These are phyloP conservation scores for Fusarium domesticum DNA, from an alignment of 2,329 filamentous ascomycete species.

Conservation along the genomic window DNA sequence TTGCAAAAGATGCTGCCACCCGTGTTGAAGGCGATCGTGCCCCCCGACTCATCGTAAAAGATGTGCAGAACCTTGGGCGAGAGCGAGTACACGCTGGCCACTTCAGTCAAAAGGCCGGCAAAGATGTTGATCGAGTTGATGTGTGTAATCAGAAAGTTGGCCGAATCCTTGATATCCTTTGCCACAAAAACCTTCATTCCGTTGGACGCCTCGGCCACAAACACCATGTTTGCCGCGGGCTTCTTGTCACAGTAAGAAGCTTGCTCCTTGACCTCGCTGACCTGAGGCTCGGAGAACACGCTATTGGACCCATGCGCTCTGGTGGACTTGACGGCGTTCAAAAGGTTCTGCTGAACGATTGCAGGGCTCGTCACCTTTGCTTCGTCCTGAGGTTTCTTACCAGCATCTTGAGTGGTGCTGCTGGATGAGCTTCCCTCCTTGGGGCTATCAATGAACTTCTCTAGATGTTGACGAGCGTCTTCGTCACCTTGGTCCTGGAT, in stretches of 20 bases:
- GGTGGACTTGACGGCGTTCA: slow-evolving; percentile 75
- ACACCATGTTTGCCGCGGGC: slow-evolving; percentile 69
- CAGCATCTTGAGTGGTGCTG: slow-evolving; percentile 11
- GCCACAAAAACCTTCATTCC: slow-evolving; percentile 73
- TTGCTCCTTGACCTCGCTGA: slow-evolving; percentile 74
- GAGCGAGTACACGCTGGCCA: slow-evolving; percentile 71
- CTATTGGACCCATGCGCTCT: slow-evolving; percentile 70
- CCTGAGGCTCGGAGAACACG: slow-evolving; percentile 70
- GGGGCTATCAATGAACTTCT: slow-evolving; percentile 43
- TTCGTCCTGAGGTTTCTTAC: slow-evolving; percentile 36
- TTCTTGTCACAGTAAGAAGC: slow-evolving; percentile 81
- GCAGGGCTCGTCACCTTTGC: slow-evolving; percentile 59
- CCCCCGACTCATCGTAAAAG: slow-evolving; percentile 76
- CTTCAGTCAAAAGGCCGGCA: slow-evolving; percentile 64
- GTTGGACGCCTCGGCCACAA: slow-evolving; percentile 66
- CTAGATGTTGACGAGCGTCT: slow-evolving; percentile 40
- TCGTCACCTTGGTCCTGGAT: slow-evolving; percentile 41
- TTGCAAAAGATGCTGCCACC: slow-evolving; percentile 92
- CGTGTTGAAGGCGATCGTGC: slow-evolving; percentile 89
- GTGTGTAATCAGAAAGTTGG: slow-evolving; percentile 59
- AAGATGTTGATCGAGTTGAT: slow-evolving; percentile 65
- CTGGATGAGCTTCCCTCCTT: slow-evolving; percentile 19
- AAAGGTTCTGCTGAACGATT: slow-evolving; percentile 65
- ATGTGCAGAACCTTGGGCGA: slow-evolving; percentile 70
- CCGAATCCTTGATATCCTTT: slow-evolving; percentile 48